Conservation (phyloP, 352 stramenopile genomes). For the Phytophthora pinifolia region DNA sequence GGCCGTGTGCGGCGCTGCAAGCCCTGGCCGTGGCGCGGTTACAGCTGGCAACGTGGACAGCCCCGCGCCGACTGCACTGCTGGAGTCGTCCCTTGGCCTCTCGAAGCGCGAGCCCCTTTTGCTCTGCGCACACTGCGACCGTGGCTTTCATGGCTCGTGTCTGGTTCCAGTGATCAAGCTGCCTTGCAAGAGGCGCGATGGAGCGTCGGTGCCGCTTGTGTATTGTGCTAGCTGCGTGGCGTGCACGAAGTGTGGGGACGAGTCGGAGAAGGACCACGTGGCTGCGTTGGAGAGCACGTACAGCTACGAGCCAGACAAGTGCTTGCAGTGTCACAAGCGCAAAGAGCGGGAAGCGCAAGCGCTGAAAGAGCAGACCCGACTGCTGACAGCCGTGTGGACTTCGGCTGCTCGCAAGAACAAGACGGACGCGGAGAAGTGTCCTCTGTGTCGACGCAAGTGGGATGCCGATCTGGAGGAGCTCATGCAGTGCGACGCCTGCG, state of each 20-base stretch:
- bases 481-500: slow-evolving; percentile 88
- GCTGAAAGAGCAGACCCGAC: slow-evolving; percentile 50
- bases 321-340: slow-evolving; percentile 56
- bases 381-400: slow-evolving; percentile 63
- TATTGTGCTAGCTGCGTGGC: slow-evolving; percentile 70
- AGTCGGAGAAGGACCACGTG: slow-evolving; percentile 31
- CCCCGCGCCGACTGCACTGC: slow-evolving; percentile 3
- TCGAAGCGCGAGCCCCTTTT: slow-evolving; percentile 29
- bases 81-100: slow-evolving; percentile 4
- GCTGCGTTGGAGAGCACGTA: slow-evolving; percentile 44
- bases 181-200: slow-evolving; percentile 14
- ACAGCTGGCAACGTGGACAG: slow-evolving; percentile 26
- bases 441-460: slow-evolving; percentile 75
- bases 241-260: slow-evolving; percentile 53
- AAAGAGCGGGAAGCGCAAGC: slow-evolving; percentile 53
- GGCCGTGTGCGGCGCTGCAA: slow-evolving; percentile 14
- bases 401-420: slow-evolving; percentile 46
- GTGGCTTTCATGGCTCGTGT: slow-evolving; percentile 57
- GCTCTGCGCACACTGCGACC: slow-evolving; percentile 51
- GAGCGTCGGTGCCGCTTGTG: slow-evolving; percentile 26
- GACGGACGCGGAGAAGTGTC: slow-evolving; percentile 74
- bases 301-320: slow-evolving; percentile 61
- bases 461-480: slow-evolving; percentile 71
- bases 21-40: slow-evolving; percentile 9
- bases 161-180: slow-evolving; percentile 42